Base-by-base conservation (phyloP, 129 eudicot species). In the Escallonia rubra region DNA sequence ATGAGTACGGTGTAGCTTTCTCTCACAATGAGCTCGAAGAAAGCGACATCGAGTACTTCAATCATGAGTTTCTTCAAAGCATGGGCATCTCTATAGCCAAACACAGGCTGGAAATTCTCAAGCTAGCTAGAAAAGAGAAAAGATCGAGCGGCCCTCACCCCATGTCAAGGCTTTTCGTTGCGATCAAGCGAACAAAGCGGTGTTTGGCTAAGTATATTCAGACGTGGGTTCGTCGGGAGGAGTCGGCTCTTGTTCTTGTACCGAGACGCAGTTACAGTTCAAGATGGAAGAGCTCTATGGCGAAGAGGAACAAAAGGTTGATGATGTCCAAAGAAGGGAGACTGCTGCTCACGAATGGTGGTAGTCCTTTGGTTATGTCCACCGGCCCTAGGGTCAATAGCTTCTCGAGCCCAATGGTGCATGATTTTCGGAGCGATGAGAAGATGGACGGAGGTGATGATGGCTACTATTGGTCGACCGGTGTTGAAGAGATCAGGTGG, bases 401-500 rank as follows among this genome's bases (percentile, higher is more conserved):
- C 49, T 75, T 83, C 41, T 80, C 97, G 38, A 85, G 82, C 68
- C 90, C 96, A 0, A 62, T 73, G 81, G 78, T 72, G 71, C 73
- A 85, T 54, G 83, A 77, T 67, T 70, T 68, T 46, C 57, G 58
- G 9, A 65, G 75, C 23, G 77, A 69, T 50, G 91, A 76, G 51
- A 74, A 79, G 46, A 62, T 63, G 59, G 76, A 59, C 6, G 71
- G 52, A 6, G 81, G 66, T 16, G 73, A 68, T 16, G 59, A 54
- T 64, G 77, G 53, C 53, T 72, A 55, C 54, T 76, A 82, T 7
- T 84, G 88, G 82, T 50, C 82, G 8, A 59, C 82, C 65, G 87
- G 81, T 7, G 87, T 84, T 69, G 90, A 87, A 61, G 92, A 87
- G 71, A 85, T 91, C 74, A 83, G 79, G 84, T 91, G 96, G 97